These are phyloP conservation scores for Suillus occidentalis DNA, from an alignment of 768 basidiomycete species.

Conservation along the genomic window DNA sequence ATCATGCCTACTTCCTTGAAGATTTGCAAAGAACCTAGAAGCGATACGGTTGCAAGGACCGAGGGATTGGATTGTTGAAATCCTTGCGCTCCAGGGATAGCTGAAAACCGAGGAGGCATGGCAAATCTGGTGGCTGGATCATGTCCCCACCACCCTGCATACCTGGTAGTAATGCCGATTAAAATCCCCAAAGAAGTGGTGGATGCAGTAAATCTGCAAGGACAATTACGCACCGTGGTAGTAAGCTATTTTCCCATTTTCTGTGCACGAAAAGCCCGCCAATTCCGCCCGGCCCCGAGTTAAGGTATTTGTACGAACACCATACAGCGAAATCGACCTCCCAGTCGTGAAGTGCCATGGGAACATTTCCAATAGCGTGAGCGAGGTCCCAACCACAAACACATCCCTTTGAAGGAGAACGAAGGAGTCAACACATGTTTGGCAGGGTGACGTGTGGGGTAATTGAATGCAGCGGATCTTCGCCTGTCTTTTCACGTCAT, in stretches of 20 bases:
- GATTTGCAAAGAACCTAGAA: slow-evolving; percentile 80
- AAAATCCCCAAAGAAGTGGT: slow-evolving; percentile 10
- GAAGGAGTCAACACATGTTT: slow-evolving; percentile 15
- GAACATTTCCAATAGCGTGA: slow-evolving; percentile 93
- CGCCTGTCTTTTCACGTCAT: slow-evolving; percentile 12
- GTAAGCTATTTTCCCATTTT: slow-evolving; percentile 65
- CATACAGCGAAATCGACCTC: slow-evolving; percentile 96
- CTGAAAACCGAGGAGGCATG: slow-evolving; percentile 83
- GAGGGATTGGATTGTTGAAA: slow-evolving; percentile 97
- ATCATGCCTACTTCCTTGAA: slow-evolving; percentile 83
- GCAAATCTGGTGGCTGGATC: slow-evolving; percentile 82
- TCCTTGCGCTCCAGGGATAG: slow-evolving; percentile 88
- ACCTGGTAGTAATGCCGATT: slow-evolving; percentile 45
- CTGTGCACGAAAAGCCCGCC: slow-evolving; percentile 91
- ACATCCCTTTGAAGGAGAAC: slow-evolving; percentile 63
- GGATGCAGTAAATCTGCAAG: slow-evolving; percentile 13
- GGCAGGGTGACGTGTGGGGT: slow-evolving; percentile 12
- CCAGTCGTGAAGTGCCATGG: slow-evolving; percentile 89
- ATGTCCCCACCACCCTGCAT: slow-evolving; percentile 99
- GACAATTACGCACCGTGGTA: slow-evolving; percentile 57
- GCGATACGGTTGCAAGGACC: slow-evolving; percentile 72
- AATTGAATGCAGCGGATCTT: slow-evolving; percentile 16
- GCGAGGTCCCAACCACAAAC: slow-evolving; percentile 97
- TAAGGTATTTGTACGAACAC: slow-evolving; percentile 99
- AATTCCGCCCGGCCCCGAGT: slow-evolving; percentile 96